Evolutionary conservation across 768 basidiomycete genomes (phyloP), one percentile per base, ranked within the genome.

Genomic region (Naganishia vaughanmartiniae): DNA sequence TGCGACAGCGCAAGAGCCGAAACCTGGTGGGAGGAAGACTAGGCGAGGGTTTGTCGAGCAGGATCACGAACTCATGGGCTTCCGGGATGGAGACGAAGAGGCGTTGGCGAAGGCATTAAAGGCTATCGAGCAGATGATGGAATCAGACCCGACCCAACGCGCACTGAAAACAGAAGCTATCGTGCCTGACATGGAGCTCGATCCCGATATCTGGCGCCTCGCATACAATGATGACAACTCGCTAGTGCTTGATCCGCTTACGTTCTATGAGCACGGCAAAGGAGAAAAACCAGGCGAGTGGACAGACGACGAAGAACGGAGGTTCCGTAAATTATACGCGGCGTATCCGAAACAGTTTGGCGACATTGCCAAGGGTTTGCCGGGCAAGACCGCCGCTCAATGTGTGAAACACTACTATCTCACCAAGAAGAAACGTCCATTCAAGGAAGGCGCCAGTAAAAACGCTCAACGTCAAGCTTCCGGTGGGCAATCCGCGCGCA

Each of bases 321-420:
- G 86, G 12, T 93, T 92, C 80, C 79, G 89, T 69, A 88, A 89
- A 78, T 88, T 89, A 77, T 96, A 89, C 78, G 90, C 90, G 2
- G 86, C 86, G 15, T 85, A 87, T 76, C 93, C 93, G 9, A 96
- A 96, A 77, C 93, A 95, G 79, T 96, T 96, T 74, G 93, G 92
- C 26, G 84, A 89, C 76, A 93, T 95, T 69, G 88, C 93, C 0
- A 85, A 87, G 28, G 85, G 82, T 72, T 82, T 96, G 15, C 87
- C 89, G 7, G 85, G 91, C 84, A 95, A 94, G 84, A 89, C 90
- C 1, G 83, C 90, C 1, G 84, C 88, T 0, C 89, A 94, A 84
- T 95, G 93, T 77, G 90, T 95, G 66, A 87, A 89, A 54, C 93
- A 88, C 81, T 96, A 95, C 81, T 96, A 96, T 81, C 83, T 93